Evolutionary conservation across 2,329 filamentous ascomycete species (phyloP), one percentile per base, ranked within the genome.

Genomic region (Venturia pyrina): DNA sequence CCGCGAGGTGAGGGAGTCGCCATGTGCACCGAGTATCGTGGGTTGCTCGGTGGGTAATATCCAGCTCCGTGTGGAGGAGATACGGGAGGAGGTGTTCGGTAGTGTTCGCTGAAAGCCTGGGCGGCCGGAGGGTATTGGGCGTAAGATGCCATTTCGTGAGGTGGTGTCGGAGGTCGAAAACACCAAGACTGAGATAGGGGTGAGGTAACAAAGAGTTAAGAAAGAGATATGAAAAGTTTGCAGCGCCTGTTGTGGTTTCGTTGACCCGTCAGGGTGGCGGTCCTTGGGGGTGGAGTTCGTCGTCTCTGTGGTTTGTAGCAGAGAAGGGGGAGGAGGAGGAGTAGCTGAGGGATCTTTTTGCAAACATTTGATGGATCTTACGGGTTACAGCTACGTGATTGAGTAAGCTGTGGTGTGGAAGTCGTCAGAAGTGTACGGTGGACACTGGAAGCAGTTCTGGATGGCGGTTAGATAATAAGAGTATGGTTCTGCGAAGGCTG

Each of bases 1-100:
- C 72, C 75, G 67, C 77, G 79, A 41, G 77, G 75, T 5, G 77
- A 77, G 50, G 79, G 81, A 50, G 83, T 81, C 63, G 77, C 71
- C 56, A 77, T 78, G 68, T 81, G 77, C 67, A 76, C 76, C 68
- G 78, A 79, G 71, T 82, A 81, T 68, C 79, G 77, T 40, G 82
- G 81, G 10, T 83, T 82, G 73, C 82, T 81, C 15, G 53, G 32
- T 59, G 53, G 10, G 77, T 85, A 86, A 62, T 71, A 71, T 72
- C 75, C 74, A 64, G 71, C 71, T 67, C 72, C 72, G 43, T 74
- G 73, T 5, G 77, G 79, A 28, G 83, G 82, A 65, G 82, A 83
- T 65, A 82, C 78, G 6, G 77, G 79, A 24, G 83, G 82, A 65
- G 82, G 83, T 65, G 82, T 78, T 28, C 80, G 79, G 64, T 80